Base-by-base conservation (phyloP, 2,329 filamentous ascomycete genomes). In the Neofusicoccum kwambonambiense region DNA sequence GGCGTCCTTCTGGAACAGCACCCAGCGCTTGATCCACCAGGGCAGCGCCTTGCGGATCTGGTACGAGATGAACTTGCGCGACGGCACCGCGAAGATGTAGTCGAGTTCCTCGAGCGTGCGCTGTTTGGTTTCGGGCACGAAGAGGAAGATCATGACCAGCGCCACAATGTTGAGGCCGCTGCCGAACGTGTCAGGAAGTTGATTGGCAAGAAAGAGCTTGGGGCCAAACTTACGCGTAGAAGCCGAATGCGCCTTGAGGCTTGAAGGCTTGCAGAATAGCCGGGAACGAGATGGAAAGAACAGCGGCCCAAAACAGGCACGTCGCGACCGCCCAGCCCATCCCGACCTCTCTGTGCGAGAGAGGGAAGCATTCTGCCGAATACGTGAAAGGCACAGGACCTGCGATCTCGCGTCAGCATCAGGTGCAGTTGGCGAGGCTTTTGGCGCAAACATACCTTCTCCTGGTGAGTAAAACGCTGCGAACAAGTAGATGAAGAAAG, bases 191-290 rank as follows among this genome's bases (percentile, higher is more conserved):
- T 34, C 8, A 57, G 5, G 4, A 44, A 7, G 4, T 19, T 44
- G 12, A 12, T 44, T 5, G 6, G 12, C 42, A 12, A 13, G 41
- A 15, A n/a, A 11, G 7, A 58, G 12, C 9, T 13, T 22, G 22
- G 8, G 7, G 7, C 27, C 5, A 35, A 15, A 47, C 56, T 47
- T 27, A 60, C 56, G 79, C 82, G 65, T 89, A 89, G 71, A 89
- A 87, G 2, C 85, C 82, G 69, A 89, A 89, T 1, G 86, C 84
- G 2, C 77, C 78, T 9, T 74, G 73, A 1, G 76, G 71, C 27
- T 72, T 71, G 49, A 80, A 70, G 3, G 72, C 70, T 4, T 66
- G 64, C 13, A 80, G 71, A 44, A 79, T 74, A 9, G 71, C 68
- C 4, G 77, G 77, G 68, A 78, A 79, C 7, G 73, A 78, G 22